These are phyloP conservation scores for Kodamaea lidongshanica DNA, from an alignment of 805 yeast genomes.

Conservation along the genomic window DNA sequence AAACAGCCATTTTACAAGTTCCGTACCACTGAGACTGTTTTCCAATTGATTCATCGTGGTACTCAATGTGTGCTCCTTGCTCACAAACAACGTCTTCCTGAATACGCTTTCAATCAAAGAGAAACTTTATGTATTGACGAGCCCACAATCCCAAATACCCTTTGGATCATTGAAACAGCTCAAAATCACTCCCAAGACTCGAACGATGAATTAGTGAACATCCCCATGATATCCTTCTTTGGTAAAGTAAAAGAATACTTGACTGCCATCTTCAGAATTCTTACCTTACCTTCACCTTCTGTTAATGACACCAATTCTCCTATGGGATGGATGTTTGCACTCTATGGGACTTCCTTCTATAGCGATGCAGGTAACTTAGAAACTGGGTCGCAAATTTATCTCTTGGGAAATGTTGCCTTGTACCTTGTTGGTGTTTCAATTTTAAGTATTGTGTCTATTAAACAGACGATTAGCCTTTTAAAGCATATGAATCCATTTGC, in stretches of 20 bases:
- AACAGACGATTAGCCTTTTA: slow-evolving; percentile 16
- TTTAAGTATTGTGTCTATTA: slow-evolving; percentile 21
- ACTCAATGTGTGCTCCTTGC: slow-evolving; percentile 67
- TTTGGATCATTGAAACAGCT: slow-evolving; percentile 76
- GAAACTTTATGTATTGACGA: slow-evolving; percentile 82
- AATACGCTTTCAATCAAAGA: slow-evolving; percentile 78
- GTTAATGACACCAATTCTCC: background rate
- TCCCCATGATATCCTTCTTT: slow-evolving; percentile 37
- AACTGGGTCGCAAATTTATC: slow-evolving; percentile 41
- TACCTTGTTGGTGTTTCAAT: slow-evolving; percentile 43
- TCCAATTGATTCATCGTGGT: slow-evolving; percentile 62
- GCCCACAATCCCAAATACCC: slow-evolving; percentile 60
- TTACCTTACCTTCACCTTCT: background rate
- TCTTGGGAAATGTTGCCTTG: slow-evolving; percentile 57
- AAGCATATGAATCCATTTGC: slow-evolving; percentile 28
- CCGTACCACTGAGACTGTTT: slow-evolving; percentile 58
- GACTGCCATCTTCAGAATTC: slow-evolving; percentile 44
- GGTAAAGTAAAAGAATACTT: slow-evolving; percentile 52
- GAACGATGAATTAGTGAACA: slow-evolving; percentile 15
- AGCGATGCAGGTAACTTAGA: slow-evolving; percentile 26
- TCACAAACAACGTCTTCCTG: slow-evolving; percentile 71
- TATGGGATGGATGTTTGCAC: slow-evolving; percentile 53
- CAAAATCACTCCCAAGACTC: slow-evolving; percentile 47
- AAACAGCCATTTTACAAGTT: slow-evolving; percentile 31
- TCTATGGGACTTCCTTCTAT: slow-evolving; percentile 57